Conservation (phyloP, 345 rosid genomes). For the Toxicodendron radicans region DNA sequence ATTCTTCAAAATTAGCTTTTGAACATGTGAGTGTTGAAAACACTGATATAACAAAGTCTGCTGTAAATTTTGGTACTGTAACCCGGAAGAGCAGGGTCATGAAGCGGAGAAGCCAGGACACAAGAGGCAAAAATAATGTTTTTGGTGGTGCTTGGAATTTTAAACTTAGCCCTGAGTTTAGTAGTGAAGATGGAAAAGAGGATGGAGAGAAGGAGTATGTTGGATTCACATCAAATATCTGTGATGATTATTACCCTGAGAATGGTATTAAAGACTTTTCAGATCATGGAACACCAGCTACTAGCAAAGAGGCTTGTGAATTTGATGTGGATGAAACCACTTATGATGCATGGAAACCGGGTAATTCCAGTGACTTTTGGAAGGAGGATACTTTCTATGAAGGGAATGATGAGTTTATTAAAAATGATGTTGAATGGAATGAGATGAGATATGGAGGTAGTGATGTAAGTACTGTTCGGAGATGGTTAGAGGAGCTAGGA, state of each 20-base stretch:
- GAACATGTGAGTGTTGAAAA: conserved; percentile 24
- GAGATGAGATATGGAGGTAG: conserved; percentile 8
- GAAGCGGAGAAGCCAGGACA: conserved; percentile 43
- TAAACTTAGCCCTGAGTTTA: conserved; percentile 27
- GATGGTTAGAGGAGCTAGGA: conserved; percentile 57
- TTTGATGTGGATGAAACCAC: conserved; percentile 25
- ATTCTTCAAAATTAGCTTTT: conserved; percentile 36
- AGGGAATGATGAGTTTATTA: conserved; percentile 14
- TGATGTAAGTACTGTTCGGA: conserved; percentile 28
- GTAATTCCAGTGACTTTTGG: conserved; percentile 18
- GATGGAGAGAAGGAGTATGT: conserved; percentile 17
- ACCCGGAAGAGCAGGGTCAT: conserved; percentile 52
- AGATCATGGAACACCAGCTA: conserved; percentile 24
- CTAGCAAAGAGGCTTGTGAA: conserved; percentile 35
- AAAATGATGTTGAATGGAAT: conserved; percentile 20
- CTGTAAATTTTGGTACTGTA: conserved; percentile 40
- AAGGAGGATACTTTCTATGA: conserved; percentile 23
- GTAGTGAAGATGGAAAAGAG: conserved; percentile 27
- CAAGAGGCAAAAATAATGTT: conserved; percentile 21
- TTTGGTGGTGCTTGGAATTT: conserved; percentile 39
- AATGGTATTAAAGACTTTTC: conserved; percentile 23
- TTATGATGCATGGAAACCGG: conserved; percentile 15
- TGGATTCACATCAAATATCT: conserved; percentile 23
- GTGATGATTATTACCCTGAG: conserved; percentile 16
- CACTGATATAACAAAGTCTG: conserved; percentile 23